phyloP scores from a whole-genome alignment of 139 green algal species.

The Closterium sp. region DNA sequence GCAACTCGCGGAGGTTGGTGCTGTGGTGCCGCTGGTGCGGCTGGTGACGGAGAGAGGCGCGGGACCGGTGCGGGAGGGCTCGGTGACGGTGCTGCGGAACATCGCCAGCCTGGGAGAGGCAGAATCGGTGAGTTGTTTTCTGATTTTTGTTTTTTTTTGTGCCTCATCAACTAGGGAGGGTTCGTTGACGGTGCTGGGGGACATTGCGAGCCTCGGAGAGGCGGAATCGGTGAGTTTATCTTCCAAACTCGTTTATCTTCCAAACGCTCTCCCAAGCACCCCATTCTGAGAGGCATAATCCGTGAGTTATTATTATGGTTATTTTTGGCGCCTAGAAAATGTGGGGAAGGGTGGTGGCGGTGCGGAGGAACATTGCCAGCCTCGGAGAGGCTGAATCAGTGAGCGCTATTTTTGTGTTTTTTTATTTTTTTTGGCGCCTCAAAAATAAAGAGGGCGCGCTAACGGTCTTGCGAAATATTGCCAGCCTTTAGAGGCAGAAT shows the following conservation, averaged over 20 bases:
- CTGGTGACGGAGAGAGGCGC: constrained; percentile 5
- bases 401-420: too few relatives aligned
- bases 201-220: too few relatives aligned
- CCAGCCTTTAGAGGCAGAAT: background rate
- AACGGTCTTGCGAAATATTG: background rate
- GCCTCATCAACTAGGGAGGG: too few relatives aligned
- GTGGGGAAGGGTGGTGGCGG: too few relatives aligned
- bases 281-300: too few relatives aligned
- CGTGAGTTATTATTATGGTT: too few relatives aligned
- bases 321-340: too few relatives aligned
- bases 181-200: too few relatives aligned
- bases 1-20: constrained; percentile 14
- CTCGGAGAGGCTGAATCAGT: background rate
- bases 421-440: background rate
- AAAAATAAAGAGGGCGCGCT: background rate
- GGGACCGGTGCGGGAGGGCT: background rate
- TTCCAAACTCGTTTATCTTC: too few relatives aligned
- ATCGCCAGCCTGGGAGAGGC: constrained; percentile 3
- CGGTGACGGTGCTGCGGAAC: background rate
- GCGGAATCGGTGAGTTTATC: too few relatives aligned
- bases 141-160: too few relatives aligned
- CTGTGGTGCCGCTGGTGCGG: constrained; percentile 1
- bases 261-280: too few relatives aligned
- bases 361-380: background rate
- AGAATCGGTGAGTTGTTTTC: background rate